Conservation (phyloP, 2,329 filamentous ascomycete species). For the Lojkania enalia region DNA sequence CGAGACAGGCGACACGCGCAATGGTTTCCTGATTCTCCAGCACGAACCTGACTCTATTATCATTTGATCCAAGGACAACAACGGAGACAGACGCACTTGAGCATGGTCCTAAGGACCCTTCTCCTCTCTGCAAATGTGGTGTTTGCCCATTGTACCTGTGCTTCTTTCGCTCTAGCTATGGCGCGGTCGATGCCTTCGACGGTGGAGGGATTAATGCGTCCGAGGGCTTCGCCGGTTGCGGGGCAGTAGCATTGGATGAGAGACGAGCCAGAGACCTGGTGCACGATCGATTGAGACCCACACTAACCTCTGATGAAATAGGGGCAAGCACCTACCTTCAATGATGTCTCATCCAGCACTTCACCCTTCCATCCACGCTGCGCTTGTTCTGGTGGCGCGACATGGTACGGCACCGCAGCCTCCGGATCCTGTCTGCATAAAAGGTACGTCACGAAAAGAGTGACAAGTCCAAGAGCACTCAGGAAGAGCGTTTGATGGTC, state of each 20-base stretch:
- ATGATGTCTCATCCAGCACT: constrained; percentile 61
- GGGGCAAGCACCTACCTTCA: constrained; percentile 66
- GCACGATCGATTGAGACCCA: not conserved
- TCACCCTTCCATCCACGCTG: constrained; percentile 52
- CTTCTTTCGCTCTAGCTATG: constrained; percentile 71
- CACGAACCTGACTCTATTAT: constrained; percentile 59
- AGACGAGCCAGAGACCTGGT: constrained; percentile 62
- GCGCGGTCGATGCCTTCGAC: constrained; percentile 76
- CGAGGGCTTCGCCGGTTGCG: constrained; percentile 83
- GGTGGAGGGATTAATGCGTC: constrained; percentile 75
- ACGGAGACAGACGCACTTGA: constrained; percentile 56
- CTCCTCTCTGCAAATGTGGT: constrained; percentile 79
- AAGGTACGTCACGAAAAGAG: not conserved
- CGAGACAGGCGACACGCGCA: constrained; percentile 80
- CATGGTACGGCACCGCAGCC: not conserved
- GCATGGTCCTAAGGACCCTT: constrained; percentile 77
- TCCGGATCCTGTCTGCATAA: not conserved
- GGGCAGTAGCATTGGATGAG: constrained; percentile 85
- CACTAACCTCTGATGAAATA: not conserved
- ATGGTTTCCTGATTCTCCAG: constrained; percentile 89
- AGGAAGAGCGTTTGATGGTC: not conserved
- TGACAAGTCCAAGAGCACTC: not conserved
- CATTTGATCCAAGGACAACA: not conserved
- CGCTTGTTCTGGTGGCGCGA: not conserved
- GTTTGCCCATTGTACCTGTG: constrained; percentile 75